A percentile compares a stretch with the other conserved stretches of the same genome.
These are phyloP conservation scores for Vitis labrusca DNA, from an alignment of 164 flowering plant genomes.

Conservation along the genomic window DNA sequence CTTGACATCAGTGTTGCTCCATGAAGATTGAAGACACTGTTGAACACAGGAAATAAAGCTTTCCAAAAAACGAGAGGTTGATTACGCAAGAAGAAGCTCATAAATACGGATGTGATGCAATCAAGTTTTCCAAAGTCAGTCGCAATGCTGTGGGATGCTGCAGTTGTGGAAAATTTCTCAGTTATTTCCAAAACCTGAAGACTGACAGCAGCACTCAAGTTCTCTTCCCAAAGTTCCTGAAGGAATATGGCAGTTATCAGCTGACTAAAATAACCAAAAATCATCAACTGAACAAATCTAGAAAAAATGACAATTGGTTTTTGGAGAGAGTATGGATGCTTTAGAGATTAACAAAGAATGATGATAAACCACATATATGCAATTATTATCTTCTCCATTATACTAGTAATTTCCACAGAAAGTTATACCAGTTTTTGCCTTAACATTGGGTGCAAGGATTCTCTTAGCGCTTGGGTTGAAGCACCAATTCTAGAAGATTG, in stretches of 20 bases:
- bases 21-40: constrained; percentile 76
- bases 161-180: constrained; percentile 74
- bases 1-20: constrained; percentile 93
- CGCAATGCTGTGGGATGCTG: constrained; percentile 78
- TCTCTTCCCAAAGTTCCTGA: constrained; percentile 99
- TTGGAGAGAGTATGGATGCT: not conserved
- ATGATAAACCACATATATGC: not conserved
- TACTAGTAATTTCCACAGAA: not conserved
- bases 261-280: not conserved
- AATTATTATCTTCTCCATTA: not conserved
- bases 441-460: constrained; percentile 92
- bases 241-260: constrained; percentile 2
- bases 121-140: constrained; percentile 97
- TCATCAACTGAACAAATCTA: not conserved
- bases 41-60: constrained; percentile 82
- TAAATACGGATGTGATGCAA: constrained; percentile 82
- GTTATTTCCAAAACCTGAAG: constrained; percentile 89
- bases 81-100: constrained; percentile 81
- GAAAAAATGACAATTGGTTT: not conserved
- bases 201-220: constrained; percentile 88
- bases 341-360: not conserved
- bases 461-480: constrained; percentile 91
- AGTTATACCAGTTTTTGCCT: constrained; percentile 86
- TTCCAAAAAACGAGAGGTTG: constrained; percentile 90
- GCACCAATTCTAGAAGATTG: constrained; percentile 98